Evolutionary conservation across 441 rosid species (phyloP).

Genomic region (Erysimum cheiri): DNA sequence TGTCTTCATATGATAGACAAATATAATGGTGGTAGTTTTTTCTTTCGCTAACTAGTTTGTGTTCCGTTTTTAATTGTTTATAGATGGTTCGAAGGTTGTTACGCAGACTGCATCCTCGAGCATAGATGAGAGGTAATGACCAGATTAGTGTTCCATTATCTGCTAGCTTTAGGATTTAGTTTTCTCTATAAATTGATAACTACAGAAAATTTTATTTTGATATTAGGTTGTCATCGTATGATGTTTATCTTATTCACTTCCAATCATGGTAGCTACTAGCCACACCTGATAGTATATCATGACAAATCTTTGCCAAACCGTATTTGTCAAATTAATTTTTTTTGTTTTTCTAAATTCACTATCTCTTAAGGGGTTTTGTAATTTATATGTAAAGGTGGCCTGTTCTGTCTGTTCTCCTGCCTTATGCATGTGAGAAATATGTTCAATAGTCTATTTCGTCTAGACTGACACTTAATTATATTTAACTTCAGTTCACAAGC

Average conservation of each 20-base stretch:
- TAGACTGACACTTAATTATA: constrained; percentile 22
- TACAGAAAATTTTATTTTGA: neutral
- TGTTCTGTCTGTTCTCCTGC: constrained; percentile 4
- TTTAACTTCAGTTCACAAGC: constrained; percentile 60
- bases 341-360: neutral
- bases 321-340: constrained; percentile 1
- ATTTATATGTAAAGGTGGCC: constrained; percentile 22
- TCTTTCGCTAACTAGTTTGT: constrained; percentile 26
- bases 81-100: constrained; percentile 49
- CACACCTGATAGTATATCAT: constrained; percentile 6
- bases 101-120: constrained; percentile 53
- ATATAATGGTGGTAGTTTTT: constrained; percentile 2
- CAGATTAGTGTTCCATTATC: constrained; percentile 29
- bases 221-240: constrained; percentile 12
- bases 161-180: constrained; percentile 14
- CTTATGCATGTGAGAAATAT: constrained; percentile 25
- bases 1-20: constrained; percentile 12
- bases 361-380: neutral
- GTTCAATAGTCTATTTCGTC: constrained; percentile 18
- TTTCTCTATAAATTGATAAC: constrained; percentile 9
- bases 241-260: constrained; percentile 14
- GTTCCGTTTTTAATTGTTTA: constrained; percentile 23
- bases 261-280: constrained; percentile 18
- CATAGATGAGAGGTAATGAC: constrained; percentile 68
- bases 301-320: constrained; percentile 5